phyloP scores from a whole-genome alignment of 345 rosid genomes.

The Eucalyptus shirleyi region DNA sequence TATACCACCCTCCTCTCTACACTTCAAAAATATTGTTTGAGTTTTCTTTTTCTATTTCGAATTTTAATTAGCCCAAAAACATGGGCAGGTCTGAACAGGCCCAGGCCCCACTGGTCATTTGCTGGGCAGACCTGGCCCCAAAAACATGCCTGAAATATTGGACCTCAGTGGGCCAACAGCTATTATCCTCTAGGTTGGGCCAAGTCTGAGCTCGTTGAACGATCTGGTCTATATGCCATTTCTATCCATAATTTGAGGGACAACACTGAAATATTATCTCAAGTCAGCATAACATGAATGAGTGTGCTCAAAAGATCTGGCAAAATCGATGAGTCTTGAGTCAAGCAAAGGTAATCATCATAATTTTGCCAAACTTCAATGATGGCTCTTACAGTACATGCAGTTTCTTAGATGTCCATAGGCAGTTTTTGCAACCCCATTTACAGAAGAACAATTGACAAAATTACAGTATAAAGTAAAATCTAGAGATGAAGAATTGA shows the following conservation, averaged over 20 bases:
- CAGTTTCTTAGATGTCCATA: neutral
- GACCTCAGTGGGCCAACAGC: neutral
- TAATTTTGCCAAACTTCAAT: neutral
- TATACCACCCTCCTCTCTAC: neutral
- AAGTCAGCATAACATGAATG: neutral
- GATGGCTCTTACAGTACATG: neutral
- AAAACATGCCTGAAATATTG: neutral
- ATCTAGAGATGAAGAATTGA: neutral
- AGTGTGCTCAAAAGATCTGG: neutral
- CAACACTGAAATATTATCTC: neutral
- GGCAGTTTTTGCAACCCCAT: neutral
- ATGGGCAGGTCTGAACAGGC: neutral
- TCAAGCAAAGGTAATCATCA: neutral
- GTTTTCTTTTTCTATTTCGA: neutral
- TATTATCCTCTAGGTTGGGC: neutral
- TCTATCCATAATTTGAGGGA: neutral
- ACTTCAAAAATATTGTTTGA: neutral
- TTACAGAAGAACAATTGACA: neutral
- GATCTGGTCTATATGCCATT: neutral
- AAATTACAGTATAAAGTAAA: neutral
- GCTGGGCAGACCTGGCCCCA: neutral
- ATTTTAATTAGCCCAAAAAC: neutral
- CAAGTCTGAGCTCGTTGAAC: neutral
- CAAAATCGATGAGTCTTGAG: neutral
- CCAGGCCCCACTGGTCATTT: neutral